phyloP scores from a whole-genome alignment of 192 early-diverging fungal genomes.

The Dissophora ornata region DNA sequence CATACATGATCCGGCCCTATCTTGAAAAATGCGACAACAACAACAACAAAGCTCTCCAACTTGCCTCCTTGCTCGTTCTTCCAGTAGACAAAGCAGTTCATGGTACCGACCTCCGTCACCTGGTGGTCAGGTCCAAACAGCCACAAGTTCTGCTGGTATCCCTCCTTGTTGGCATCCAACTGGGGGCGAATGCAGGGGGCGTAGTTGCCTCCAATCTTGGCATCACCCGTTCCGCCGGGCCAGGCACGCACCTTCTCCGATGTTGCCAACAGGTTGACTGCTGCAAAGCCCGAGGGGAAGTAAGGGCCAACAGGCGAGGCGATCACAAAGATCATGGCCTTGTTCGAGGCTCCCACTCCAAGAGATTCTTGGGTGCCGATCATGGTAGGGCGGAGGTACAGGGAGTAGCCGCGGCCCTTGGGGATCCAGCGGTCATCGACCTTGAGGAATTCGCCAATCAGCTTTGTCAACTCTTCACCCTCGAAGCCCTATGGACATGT shows the following conservation, averaged over 20 bases:
- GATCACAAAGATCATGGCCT: constrained; percentile 88
- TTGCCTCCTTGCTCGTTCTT: constrained; percentile 78
- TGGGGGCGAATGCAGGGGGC: constrained; percentile 86
- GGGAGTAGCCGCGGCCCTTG: constrained; percentile 87
- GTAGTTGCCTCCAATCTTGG: constrained; percentile 93
- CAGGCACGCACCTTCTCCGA: constrained; percentile 90
- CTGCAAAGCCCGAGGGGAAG: constrained; percentile 93
- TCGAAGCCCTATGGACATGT: constrained; percentile 68
- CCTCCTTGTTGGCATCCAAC: constrained; percentile 85
- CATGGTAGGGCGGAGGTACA: constrained; percentile 93
- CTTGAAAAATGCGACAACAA: too few species aligned
- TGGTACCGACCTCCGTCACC: constrained; percentile 96
- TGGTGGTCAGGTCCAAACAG: constrained; percentile 87
- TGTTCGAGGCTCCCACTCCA: constrained; percentile 86
- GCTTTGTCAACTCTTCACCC: constrained; percentile 79
- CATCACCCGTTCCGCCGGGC: constrained; percentile 94
- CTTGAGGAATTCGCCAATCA: constrained; percentile 86
- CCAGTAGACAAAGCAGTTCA: constrained; percentile 95
- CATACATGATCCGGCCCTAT: too few species aligned
- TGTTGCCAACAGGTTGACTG: constrained; percentile 88
- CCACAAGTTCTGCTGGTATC: constrained; percentile 96
- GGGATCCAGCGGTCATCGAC: constrained; percentile 92
- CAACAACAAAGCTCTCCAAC: too few species aligned
- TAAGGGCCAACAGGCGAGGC: constrained; percentile 95
- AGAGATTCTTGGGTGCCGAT: constrained; percentile 89